A percentile compares a stretch with the other conserved stretches of the same genome.
These are phyloP conservation scores for Wickerhamomyces strasburgensis DNA, from an alignment of 805 yeast species.

Conservation along the genomic window DNA sequence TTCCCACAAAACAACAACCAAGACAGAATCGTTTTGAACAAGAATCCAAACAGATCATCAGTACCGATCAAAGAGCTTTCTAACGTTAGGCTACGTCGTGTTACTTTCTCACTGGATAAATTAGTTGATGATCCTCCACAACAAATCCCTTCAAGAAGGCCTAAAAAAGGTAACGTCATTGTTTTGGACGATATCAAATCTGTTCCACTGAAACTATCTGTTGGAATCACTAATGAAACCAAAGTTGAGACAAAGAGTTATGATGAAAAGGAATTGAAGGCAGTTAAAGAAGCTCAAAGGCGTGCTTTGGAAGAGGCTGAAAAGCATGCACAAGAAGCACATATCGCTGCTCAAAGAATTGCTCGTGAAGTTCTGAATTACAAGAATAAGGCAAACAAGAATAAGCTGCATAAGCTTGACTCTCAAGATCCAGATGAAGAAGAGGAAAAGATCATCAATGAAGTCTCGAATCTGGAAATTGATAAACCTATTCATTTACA, in stretches of 20 bases:
- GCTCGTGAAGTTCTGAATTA: conserved; percentile 58
- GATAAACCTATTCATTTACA: conserved; percentile 69
- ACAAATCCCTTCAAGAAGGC: conserved; percentile 84
- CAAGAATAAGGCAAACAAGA: conserved; percentile 23
- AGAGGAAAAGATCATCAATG: conserved; percentile 18
- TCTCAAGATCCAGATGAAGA: conserved; percentile 26
- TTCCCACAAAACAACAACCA: conserved; percentile 3
- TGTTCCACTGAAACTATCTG: conserved; percentile 52
- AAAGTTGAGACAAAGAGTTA: conserved; percentile 20
- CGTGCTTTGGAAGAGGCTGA: conserved; percentile 54
- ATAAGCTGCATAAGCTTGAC: conserved; percentile 14
- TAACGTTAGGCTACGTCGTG: conserved; percentile 49
- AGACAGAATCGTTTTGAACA: conserved; percentile 39
- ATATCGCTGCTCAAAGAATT: conserved; percentile 61
- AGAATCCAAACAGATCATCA: conserved; percentile 37
- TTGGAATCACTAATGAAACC: conserved; percentile 57
- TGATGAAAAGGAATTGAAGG: conserved; percentile 39
- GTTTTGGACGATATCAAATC: conserved; percentile 65
- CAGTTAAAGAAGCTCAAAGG: conserved; percentile 57
- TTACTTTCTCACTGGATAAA: conserved; percentile 71
- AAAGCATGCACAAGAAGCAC: conserved; percentile 74
- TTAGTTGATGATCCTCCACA: conserved; percentile 84
- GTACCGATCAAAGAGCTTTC: conserved; percentile 28
- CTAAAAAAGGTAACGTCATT: conserved; percentile 72
- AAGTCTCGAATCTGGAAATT: conserved; percentile 39